Conservation (phyloP, 768 basidiomycete species). For the Psilocybe tampanensis region DNA sequence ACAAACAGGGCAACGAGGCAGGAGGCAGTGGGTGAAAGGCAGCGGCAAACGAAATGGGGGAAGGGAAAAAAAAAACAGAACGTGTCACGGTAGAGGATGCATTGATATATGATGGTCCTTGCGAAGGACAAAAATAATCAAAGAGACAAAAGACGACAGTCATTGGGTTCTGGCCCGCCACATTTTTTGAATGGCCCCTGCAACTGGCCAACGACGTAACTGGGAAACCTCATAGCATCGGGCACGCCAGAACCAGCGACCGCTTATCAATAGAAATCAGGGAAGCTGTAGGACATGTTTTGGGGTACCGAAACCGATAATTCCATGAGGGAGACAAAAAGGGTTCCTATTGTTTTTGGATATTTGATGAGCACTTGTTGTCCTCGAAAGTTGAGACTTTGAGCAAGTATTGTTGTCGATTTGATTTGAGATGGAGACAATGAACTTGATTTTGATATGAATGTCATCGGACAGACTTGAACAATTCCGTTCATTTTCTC, state of each 20-base stretch:
- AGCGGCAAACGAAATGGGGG: background rate
- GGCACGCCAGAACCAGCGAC: background rate
- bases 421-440: background rate
- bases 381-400: background rate
- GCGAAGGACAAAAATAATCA: slow-evolving; percentile 1
- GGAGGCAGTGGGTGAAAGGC: background rate
- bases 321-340: slow-evolving; percentile 4
- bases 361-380: background rate
- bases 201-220: background rate
- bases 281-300: background rate
- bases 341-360: background rate
- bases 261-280: slow-evolving; percentile 1
- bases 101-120: slow-evolving; percentile 2
- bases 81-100: background rate
- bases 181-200: background rate
- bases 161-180: background rate
- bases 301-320: background rate
- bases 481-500: background rate
- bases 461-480: background rate
- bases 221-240: background rate
- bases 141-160: background rate
- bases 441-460: background rate
- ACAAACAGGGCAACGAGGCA: slow-evolving; percentile 2
- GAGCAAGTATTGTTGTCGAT: too few relatives aligned
- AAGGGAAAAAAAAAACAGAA: background rate